These are phyloP conservation scores for Brassica cretica DNA, from an alignment of 345 rosid genomes.

Conservation along the genomic window DNA sequence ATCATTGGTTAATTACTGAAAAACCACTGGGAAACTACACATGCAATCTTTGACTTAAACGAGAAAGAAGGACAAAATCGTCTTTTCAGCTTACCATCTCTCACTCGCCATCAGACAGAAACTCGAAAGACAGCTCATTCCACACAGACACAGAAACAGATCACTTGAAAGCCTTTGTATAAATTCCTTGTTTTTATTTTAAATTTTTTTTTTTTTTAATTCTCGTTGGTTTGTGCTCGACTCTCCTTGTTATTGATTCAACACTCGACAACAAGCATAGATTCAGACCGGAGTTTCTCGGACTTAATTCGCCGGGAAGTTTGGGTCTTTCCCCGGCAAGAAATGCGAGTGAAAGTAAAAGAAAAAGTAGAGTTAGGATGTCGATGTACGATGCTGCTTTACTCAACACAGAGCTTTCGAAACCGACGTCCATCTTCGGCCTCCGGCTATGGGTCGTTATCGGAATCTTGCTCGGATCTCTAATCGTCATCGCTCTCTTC, in stretches of 20 bases:
- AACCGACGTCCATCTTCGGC: constrained; percentile 88
- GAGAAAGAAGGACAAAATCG: background rate
- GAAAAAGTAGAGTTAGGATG: constrained; percentile 22
- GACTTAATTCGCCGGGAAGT: too few species aligned
- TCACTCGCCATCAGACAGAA: constrained; percentile 32
- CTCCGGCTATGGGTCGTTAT: constrained; percentile 85
- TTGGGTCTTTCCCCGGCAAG: background rate
- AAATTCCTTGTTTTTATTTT: background rate
- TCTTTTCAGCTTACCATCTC: background rate
- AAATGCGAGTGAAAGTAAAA: constrained; percentile 17
- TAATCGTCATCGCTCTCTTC: constrained; percentile 78
- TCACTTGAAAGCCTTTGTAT: constrained; percentile 23
- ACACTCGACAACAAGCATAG: background rate
- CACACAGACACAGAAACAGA: background rate
- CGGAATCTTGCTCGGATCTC: constrained; percentile 81
- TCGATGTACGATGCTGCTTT: constrained; percentile 65
- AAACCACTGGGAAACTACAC: too few species aligned
- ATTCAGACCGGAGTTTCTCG: background rate
- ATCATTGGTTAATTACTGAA: background rate
- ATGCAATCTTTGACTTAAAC: background rate
- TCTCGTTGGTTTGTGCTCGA: constrained; percentile 2
- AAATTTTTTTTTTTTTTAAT: background rate
- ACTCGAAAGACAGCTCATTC: constrained; percentile 42
- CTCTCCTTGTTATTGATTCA: background rate
- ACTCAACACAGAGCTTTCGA: constrained; percentile 73